Conservation (phyloP, 2,329 filamentous ascomycete species). For the Pezicula radicicola region DNA sequence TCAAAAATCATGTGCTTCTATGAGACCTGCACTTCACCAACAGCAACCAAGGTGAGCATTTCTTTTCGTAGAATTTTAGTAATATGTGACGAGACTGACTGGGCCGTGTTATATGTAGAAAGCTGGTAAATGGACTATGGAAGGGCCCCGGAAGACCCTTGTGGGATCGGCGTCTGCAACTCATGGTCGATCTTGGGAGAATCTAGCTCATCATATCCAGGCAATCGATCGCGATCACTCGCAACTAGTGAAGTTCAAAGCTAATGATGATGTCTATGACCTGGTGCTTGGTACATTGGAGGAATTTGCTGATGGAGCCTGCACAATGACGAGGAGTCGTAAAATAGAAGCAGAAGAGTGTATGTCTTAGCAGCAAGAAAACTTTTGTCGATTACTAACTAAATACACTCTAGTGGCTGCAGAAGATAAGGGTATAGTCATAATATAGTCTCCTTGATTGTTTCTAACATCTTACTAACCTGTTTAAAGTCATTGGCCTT, state of each 20-base stretch:
- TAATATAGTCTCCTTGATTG: too few relatives aligned
- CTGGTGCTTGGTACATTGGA: not conserved
- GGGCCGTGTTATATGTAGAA: not conserved
- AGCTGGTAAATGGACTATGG: not conserved
- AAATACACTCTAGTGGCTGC: too few relatives aligned
- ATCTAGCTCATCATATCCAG: not conserved
- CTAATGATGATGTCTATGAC: not conserved
- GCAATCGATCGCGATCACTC: not conserved
- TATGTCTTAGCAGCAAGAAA: too few relatives aligned
- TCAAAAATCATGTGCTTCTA: conserved; percentile 16
- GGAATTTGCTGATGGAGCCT: too few relatives aligned
- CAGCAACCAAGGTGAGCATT: conserved; percentile 7
- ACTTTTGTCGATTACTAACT: too few relatives aligned
- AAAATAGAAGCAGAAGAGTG: too few relatives aligned
- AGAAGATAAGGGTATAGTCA: too few relatives aligned
- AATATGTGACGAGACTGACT: not conserved
- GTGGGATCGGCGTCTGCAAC: not conserved
- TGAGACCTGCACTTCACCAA: conserved; percentile 22
- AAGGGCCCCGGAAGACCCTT: not conserved
- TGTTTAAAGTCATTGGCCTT: too few relatives aligned
- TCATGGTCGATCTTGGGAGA: not conserved
- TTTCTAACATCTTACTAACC: too few relatives aligned
- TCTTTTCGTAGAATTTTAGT: not conserved
- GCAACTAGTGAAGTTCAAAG: not conserved
- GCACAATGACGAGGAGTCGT: too few relatives aligned